These are phyloP conservation scores for Colletotrichum coccodes DNA, from an alignment of 2,329 filamentous ascomycete species.

Conservation along the genomic window DNA sequence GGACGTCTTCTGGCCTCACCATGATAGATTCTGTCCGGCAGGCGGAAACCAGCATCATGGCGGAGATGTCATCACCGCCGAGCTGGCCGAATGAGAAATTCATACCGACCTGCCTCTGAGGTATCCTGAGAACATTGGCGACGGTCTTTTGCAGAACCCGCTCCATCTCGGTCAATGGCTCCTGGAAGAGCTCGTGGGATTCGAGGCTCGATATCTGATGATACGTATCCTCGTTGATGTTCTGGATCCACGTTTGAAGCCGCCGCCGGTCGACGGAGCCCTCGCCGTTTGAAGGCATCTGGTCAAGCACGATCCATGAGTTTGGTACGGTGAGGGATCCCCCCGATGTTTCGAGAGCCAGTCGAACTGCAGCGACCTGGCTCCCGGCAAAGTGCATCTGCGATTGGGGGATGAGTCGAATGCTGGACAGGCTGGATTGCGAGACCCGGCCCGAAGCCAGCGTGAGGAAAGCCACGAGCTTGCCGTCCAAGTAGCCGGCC, in stretches of 20 bases:
- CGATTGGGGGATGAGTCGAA: slow-evolving; percentile 47
- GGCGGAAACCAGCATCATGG: slow-evolving; percentile 49
- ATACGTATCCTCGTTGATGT: slow-evolving; percentile 58
- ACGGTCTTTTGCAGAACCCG: slow-evolving; percentile 50
- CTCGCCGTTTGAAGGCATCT: slow-evolving; percentile 53
- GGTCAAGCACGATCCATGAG: slow-evolving; percentile 59
- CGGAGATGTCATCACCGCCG: slow-evolving; percentile 51
- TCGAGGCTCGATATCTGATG: slow-evolving; percentile 56
- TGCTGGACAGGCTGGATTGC: slow-evolving; percentile 38
- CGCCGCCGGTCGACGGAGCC: slow-evolving; percentile 54
- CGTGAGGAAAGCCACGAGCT: slow-evolving; percentile 58
- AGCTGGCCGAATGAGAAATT: slow-evolving; percentile 52
- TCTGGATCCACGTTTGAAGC: slow-evolving; percentile 65
- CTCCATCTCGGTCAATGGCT: slow-evolving; percentile 50
- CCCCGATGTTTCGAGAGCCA: slow-evolving; percentile 41
- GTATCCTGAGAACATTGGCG: slow-evolving; percentile 49
- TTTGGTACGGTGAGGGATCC: slow-evolving; percentile 49
- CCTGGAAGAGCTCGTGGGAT: slow-evolving; percentile 45
- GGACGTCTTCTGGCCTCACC: slow-evolving; percentile 48
- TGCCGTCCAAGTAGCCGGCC: slow-evolving; percentile 61
- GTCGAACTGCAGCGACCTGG: slow-evolving; percentile 51
- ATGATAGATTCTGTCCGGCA: slow-evolving; percentile 51
- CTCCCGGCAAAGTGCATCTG: slow-evolving; percentile 53
- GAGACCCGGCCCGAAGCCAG: slow-evolving; percentile 42
- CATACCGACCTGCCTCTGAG: slow-evolving; percentile 51